Base-by-base conservation (phyloP, 345 rosid species). In the Microthlaspi erraticum region DNA sequence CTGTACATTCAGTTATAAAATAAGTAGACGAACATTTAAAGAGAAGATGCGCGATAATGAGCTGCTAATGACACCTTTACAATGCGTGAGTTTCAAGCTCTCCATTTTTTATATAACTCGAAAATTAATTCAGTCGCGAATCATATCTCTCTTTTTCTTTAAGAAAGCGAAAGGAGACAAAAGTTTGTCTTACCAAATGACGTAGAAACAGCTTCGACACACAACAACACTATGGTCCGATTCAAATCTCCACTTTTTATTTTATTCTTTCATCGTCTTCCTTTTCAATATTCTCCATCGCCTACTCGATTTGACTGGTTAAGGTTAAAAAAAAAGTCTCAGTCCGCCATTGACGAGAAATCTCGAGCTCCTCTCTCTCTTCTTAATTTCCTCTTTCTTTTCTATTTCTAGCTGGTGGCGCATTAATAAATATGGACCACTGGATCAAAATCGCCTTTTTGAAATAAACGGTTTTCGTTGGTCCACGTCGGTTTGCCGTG, bases 1-100 rank as follows among this genome's bases (percentile, higher is more conserved):
- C 37, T 64, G 41, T 36, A 64, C 38, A 67, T 43, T 31, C 62
- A 60, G n/a, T 59, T 54, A 67, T 16, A 19, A 14, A 16, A 55
- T 17, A 37, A 55, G 38, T 31, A 53, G 23, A 45, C 44, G 10
- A 56, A 70, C 20, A 14, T 43, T 13, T 7, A 43, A n/a, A 63
- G 42, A 73, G 18, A 46, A 8, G 8, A 52, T 37, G 51, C 52
- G 43, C 44, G 50, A 60, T 31, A 43, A 64, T 54, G 64, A 74
- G 52, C 60, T 57, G 64, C 71, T 60, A 72, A 60, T 52, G 75
- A 75, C 72, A 74, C 61, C 85, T 84, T 86, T 83, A 74, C 73
- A 75, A 55, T 64, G 90, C 86, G 91, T 84, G 84, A 80, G 20
- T 6, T 65, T 85, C 65, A 88, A 83, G 88, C 76, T 64, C 42